Evolutionary conservation across 441 rosid genomes (phyloP).

Genomic region (Populus hybrid): DNA sequence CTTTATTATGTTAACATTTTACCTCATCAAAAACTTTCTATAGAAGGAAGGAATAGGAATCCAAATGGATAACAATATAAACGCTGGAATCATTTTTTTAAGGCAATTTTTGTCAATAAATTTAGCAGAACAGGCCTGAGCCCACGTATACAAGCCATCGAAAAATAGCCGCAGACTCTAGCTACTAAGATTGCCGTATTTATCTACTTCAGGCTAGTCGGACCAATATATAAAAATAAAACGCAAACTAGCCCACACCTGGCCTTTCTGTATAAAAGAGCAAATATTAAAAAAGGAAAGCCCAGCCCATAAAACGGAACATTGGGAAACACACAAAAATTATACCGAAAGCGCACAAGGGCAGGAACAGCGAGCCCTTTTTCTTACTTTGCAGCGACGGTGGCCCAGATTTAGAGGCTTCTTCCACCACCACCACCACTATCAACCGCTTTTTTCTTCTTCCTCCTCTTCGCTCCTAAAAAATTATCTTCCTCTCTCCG

Average conservation of each 20-base stretch:
- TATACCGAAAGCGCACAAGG: slow-evolving; percentile 22
- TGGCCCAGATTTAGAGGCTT: slow-evolving; percentile 47
- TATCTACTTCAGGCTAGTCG: background rate
- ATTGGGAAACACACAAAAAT: background rate
- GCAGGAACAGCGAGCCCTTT: slow-evolving; percentile 6
- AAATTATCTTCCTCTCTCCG: background rate
- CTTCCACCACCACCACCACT: background rate
- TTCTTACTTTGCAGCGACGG: slow-evolving; percentile 16
- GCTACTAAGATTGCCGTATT: background rate
- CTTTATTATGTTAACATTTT: too few species aligned
- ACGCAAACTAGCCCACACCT: background rate
- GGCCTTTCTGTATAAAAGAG: background rate
- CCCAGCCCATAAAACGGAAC: slow-evolving; percentile 9
- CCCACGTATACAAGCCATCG: background rate
- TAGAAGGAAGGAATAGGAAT: too few species aligned
- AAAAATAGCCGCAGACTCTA: background rate
- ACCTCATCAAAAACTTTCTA: too few species aligned
- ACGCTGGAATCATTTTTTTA: background rate
- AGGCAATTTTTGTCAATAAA: too few species aligned
- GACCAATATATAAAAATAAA: background rate
- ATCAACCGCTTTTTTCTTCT: slow-evolving; percentile 14
- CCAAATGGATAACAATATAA: too few species aligned
- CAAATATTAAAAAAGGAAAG: background rate
- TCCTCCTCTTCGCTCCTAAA: background rate
- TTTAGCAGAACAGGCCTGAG: background rate